Evolutionary conservation across 768 basidiomycete species (phyloP).

Genomic region (Suillus luteus): DNA sequence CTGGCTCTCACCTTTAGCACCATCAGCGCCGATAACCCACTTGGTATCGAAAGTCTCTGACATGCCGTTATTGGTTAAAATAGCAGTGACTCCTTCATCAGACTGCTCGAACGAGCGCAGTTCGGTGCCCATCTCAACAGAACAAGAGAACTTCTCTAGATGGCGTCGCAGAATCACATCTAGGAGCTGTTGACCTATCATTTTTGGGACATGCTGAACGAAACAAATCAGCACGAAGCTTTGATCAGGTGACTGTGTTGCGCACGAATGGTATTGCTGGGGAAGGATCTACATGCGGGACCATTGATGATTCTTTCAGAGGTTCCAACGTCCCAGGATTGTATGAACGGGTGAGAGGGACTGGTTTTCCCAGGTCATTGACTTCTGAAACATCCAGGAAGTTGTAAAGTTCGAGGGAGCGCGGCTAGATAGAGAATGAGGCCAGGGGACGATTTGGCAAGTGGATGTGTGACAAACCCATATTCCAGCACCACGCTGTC

Average conservation of each 20-base stretch:
- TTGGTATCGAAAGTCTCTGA: constrained; percentile 8
- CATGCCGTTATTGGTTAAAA: constrained; percentile 5
- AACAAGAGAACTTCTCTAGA: constrained; percentile 17
- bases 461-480: constrained; percentile 27
- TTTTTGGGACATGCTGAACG: constrained; percentile 2
- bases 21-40: constrained; percentile 21
- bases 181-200: constrained; percentile 22
- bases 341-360: constrained; percentile 36
- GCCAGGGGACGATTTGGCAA: neutral
- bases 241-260: neutral
- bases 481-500: constrained; percentile 41
- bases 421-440: constrained; percentile 34
- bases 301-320: constrained; percentile 16
- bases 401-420: constrained; percentile 43
- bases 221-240: neutral
- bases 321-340: constrained; percentile 17
- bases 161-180: constrained; percentile 25
- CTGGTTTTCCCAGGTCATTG: constrained; percentile 28
- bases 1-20: constrained; percentile 19
- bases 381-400: constrained; percentile 41
- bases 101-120: constrained; percentile 37
- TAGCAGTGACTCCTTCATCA: constrained; percentile 31
- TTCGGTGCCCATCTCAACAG: constrained; percentile 39
- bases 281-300: constrained; percentile 20
- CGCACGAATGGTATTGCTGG: constrained; percentile 31